Conservation (phyloP, 306 rosid species). For the Gastrolobium villosum region DNA sequence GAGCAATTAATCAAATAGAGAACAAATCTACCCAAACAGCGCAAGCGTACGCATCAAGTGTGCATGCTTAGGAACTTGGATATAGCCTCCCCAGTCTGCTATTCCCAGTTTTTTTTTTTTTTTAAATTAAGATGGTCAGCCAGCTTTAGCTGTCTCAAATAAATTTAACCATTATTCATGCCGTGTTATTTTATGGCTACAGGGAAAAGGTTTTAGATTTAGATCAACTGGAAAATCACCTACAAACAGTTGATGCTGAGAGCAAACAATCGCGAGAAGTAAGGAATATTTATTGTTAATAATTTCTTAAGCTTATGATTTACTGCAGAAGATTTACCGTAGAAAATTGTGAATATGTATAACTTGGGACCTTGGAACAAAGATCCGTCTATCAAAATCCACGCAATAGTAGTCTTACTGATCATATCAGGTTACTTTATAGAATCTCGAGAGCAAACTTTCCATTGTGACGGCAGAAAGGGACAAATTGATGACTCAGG, state of each 20-base stretch:
- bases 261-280: slow-evolving; percentile 60
- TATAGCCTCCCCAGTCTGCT: neutral
- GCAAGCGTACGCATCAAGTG: too few relatives aligned
- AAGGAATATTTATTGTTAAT: slow-evolving; percentile 41
- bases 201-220: slow-evolving; percentile 48
- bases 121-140: neutral
- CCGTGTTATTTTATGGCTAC: slow-evolving; percentile 50
- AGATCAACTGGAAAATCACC: slow-evolving; percentile 48
- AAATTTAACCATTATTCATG: slow-evolving; percentile 13
- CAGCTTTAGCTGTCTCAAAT: slow-evolving; percentile 1
- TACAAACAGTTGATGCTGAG: slow-evolving; percentile 38
- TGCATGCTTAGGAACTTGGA: neutral
- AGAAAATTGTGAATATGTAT: slow-evolving; percentile 35
- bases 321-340: neutral
- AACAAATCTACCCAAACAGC: too few relatives aligned
- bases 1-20: too few relatives aligned
- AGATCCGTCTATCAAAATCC: slow-evolving; percentile 7
- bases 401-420: slow-evolving; percentile 37
- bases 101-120: neutral
- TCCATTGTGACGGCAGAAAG: slow-evolving; percentile 60
- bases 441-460: slow-evolving; percentile 65
- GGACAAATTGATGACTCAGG: slow-evolving; percentile 60
- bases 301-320: slow-evolving; percentile 35
- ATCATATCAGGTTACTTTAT: slow-evolving; percentile 45
- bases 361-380: slow-evolving; percentile 9